A percentile compares a stretch with the other conserved stretches of the same genome.
Conservation (phyloP, 257 asterid species). For the Nicotiana tabacum region DNA sequence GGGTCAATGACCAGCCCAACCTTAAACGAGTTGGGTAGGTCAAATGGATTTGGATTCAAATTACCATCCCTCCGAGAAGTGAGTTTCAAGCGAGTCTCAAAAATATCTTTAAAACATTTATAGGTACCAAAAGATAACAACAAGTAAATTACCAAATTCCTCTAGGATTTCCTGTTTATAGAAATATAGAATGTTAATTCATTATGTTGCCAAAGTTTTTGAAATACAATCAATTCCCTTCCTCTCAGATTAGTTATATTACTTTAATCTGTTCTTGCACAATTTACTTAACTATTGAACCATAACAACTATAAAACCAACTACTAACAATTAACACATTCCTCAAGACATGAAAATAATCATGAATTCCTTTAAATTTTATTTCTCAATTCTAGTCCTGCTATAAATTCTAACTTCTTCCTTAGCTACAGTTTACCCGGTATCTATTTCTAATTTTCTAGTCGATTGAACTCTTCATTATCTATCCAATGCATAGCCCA, state of each 20-base stretch:
- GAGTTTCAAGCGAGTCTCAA: no score
- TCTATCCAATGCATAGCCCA: background rate
- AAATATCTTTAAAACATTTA: no score
- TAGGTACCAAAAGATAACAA: background rate
- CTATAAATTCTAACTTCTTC: background rate
- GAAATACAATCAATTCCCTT: background rate
- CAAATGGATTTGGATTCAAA: no score
- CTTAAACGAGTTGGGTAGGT: no score
- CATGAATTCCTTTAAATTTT: background rate
- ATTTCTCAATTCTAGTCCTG: background rate
- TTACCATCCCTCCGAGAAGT: no score
- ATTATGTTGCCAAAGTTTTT: background rate
- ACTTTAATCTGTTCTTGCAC: background rate
- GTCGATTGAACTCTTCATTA: background rate
- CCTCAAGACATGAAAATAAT: background rate
- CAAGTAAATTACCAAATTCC: background rate
- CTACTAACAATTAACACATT: background rate
- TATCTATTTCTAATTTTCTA: background rate
- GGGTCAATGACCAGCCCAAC: no score
- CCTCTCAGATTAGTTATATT: background rate
- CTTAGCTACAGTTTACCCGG: background rate
- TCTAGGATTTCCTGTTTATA: background rate
- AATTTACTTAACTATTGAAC: background rate
- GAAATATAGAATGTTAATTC: background rate
- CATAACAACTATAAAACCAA: background rate